These are phyloP conservation scores for Phragmites australis DNA, from an alignment of 176 grass and related monocot species.

Conservation along the genomic window DNA sequence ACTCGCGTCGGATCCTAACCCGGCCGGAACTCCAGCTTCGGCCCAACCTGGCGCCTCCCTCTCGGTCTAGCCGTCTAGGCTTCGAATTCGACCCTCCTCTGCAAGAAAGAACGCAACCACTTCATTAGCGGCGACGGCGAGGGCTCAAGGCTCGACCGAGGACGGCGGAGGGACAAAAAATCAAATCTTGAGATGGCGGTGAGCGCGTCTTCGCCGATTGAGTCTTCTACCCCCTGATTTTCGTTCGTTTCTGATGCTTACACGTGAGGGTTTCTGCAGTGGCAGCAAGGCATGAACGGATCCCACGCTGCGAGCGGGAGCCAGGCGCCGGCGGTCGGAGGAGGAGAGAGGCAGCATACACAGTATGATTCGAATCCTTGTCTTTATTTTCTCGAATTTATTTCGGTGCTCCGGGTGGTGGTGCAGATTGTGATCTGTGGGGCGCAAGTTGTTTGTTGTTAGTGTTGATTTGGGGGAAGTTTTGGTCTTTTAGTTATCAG, in stretches of 20 bases:
- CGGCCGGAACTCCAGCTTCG: too few species aligned
- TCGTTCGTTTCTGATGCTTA: background rate
- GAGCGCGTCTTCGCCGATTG: background rate
- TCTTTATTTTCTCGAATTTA: background rate
- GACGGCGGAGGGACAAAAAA: too few species aligned
- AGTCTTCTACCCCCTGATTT: background rate
- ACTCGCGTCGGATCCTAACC: too few species aligned
- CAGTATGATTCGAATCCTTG: conserved; percentile 31
- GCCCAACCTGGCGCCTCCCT: background rate
- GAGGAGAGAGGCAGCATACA: conserved; percentile 39
- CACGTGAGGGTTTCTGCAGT: background rate
- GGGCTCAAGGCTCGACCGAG: too few species aligned
- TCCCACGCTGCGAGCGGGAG: conserved; percentile 28
- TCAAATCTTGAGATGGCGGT: too few species aligned
- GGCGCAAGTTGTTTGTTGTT: background rate
- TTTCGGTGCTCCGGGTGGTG: background rate
- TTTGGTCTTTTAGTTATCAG: background rate
- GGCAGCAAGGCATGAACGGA: conserved; percentile 36
- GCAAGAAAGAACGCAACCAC: background rate
- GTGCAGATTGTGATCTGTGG: background rate
- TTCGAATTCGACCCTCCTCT: too few species aligned
- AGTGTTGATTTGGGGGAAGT: background rate
- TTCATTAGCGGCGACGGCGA: background rate
- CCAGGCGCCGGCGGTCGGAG: background rate
- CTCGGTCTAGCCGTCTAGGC: background rate